Evolutionary conservation across 2,329 filamentous ascomycete genomes (phyloP).

Genomic region (Graphium sp.): DNA sequence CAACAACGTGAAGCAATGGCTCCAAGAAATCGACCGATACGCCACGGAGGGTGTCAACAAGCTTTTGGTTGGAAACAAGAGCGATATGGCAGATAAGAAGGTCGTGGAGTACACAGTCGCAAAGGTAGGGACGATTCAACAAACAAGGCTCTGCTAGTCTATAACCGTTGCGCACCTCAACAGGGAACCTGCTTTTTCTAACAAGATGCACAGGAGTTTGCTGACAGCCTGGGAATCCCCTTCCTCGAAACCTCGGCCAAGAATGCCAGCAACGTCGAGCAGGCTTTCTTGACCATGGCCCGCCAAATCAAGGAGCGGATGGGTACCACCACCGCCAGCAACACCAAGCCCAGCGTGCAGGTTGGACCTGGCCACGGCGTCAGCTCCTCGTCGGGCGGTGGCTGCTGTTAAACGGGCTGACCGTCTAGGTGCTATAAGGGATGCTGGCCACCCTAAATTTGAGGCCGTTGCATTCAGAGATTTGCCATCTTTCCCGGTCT

Average conservation of each 20-base stretch:
- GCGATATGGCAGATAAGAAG: slow-evolving; percentile 99
- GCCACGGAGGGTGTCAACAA: slow-evolving; percentile 99
- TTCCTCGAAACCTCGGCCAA: slow-evolving; percentile 99
- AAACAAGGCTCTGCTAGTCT: too few relatives aligned
- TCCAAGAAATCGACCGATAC: slow-evolving; percentile 98
- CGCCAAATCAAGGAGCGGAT: slow-evolving; percentile 99
- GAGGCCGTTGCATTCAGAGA: too few relatives aligned
- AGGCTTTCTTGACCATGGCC: slow-evolving; percentile 99
- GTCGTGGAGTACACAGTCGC: slow-evolving; percentile 98
- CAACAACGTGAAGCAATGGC: slow-evolving; percentile 99
- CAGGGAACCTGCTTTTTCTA: too few relatives aligned
- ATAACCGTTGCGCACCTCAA: too few relatives aligned
- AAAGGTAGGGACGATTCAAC: slow-evolving; percentile 71
- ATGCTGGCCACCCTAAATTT: too few relatives aligned
- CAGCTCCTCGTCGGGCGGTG: slow-evolving; percentile 66
- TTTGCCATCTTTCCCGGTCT: too few relatives aligned
- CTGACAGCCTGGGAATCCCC: slow-evolving; percentile 93
- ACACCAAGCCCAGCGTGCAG: slow-evolving; percentile 96
- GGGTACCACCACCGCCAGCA: slow-evolving; percentile 87
- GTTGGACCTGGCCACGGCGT: slow-evolving; percentile 92
- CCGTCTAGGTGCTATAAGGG: too few relatives aligned
- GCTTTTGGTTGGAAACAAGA: slow-evolving; percentile 98
- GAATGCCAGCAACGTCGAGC: slow-evolving; percentile 98
- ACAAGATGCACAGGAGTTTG: slow-evolving; percentile 91
- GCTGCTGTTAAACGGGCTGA: slow-evolving; percentile 83